phyloP scores from a whole-genome alignment of 1,284 basidiomycete species.

The Afroboletus lepidellus region DNA sequence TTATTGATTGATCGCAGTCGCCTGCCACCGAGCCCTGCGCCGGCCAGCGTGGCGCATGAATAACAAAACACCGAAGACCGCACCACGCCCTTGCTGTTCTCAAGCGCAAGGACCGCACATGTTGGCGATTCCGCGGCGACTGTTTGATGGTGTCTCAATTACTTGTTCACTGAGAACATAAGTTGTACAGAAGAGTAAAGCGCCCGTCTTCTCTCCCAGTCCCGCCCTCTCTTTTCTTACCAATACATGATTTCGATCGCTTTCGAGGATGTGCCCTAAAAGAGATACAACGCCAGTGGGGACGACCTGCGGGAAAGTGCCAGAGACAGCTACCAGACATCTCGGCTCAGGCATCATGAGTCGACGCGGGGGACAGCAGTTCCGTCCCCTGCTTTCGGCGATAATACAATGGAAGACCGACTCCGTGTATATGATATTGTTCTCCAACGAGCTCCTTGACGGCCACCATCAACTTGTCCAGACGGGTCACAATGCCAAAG shows the following conservation, averaged over 20 bases:
- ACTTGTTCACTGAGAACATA: no score
- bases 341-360: background rate
- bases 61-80: no score
- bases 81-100: no score
- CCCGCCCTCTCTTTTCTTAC: no score
- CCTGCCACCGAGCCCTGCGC: no score
- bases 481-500: conserved; percentile 60
- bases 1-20: no score
- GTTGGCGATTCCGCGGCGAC: no score
- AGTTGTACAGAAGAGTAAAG: no score
- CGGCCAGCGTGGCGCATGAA: no score
- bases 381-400: conserved; percentile 11
- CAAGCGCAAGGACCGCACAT: no score
- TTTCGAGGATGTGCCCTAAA: background rate
- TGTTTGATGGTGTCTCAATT: no score
- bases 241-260: background rate
- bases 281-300: background rate
- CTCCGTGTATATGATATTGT: conserved; percentile 72
- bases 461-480: conserved; percentile 74
- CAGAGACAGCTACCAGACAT: background rate
- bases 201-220: no score
- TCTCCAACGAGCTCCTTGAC: conserved; percentile 81
- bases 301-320: background rate
- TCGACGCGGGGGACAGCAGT: conserved; percentile 10
- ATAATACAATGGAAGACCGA: conserved; percentile 41